phyloP scores from a whole-genome alignment of 805 yeast species.

The Scheffersomyces ergatensis region DNA sequence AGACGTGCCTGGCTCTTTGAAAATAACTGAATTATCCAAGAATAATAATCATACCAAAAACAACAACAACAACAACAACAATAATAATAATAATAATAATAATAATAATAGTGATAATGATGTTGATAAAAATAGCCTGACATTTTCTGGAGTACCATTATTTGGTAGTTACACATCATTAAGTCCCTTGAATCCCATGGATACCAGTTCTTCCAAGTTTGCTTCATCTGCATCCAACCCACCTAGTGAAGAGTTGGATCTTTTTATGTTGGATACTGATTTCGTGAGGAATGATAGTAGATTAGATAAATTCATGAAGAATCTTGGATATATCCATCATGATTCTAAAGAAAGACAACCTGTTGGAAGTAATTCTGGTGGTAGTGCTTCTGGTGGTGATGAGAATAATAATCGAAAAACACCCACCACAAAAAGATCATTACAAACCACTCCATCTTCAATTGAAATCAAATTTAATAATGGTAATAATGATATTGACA shows the following conservation, averaged over 20 bases:
- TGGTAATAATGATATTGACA: constrained; percentile 2
- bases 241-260: constrained; percentile 10
- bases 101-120: neutral
- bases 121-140: too few species aligned
- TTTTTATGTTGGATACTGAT: constrained; percentile 13
- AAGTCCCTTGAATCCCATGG: neutral
- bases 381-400: neutral
- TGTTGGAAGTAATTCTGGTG: neutral
- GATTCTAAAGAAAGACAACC: neutral
- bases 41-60: neutral
- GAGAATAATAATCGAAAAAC: too few species aligned
- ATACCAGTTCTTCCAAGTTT: neutral
- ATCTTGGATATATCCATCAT: constrained; percentile 10
- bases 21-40: neutral
- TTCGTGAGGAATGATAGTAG: constrained; percentile 9
- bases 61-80: too few species aligned
- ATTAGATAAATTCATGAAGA: constrained; percentile 11
- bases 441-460: neutral
- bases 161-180: neutral
- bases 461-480: neutral
- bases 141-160: neutral
- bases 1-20: neutral
- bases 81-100: neutral
- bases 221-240: neutral
- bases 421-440: neutral